Base-by-base conservation (phyloP, 331 rosid genomes). In the Rosa hybrid region DNA sequence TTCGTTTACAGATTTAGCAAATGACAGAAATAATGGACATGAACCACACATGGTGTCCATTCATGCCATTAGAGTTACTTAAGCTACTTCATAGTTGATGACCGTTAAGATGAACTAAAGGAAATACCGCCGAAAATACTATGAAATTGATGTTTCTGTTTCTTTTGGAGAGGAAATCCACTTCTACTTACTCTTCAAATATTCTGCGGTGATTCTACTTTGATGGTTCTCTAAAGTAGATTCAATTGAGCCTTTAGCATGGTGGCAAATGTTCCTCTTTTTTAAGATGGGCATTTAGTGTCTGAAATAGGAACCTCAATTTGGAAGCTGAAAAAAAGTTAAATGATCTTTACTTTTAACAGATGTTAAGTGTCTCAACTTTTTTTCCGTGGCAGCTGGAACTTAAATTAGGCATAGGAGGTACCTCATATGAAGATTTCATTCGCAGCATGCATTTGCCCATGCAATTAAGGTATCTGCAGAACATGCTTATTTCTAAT, bases 391-490 rank as follows among this genome's bases (percentile, higher is more conserved):
- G 74, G 82, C 92, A 95, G 97, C 88, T 95, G 89, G 99, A 95
- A 81, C 91, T 95, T 81, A 95, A 95, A 89, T 79, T 93, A 81
- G 99, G 99, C 44, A 45, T 95, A 49, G 96, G 98, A 17, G 99
- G 99, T 13, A 93, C 94, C 75, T 92, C 99, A 8, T 95, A 95
- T 74, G 96, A 85, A 84, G 99, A 93, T 88, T 95, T 95, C 92
- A 95, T 95, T 71, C 88, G 93, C 86, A 91, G 77, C 86, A 45
- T 93, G 93, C 98, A 86, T 87, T 87, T 95, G 83, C 99, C 99
- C 75, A 16, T 88, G 84, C 98, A 92, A 82, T 88, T 94, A 81
- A 94, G 98, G 98, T 92, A 83, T 72, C 6, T 2, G 45, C 75
- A 17, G 50, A n/a, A 46, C 56, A 73, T 46, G 50, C 49, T 9